Base-by-base conservation (phyloP, 2,329 filamentous ascomycete genomes). In the Calonectria henricotiae region DNA sequence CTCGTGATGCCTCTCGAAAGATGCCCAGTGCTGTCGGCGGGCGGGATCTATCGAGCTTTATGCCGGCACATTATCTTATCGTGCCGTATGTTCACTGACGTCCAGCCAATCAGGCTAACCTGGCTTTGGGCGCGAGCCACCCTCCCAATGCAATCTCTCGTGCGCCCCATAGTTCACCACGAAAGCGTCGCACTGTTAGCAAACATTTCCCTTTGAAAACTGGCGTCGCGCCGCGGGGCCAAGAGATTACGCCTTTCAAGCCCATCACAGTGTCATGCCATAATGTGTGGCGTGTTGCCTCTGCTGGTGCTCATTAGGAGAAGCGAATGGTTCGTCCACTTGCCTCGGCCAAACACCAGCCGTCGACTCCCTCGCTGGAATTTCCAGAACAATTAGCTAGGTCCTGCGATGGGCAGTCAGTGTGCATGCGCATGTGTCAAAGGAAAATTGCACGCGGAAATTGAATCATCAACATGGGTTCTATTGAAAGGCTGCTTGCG, bases 1-100 rank as follows among this genome's bases (percentile, higher is more conserved):
- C 72, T 76, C 75, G 67, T 73, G 75, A 71, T 76, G 49, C 37
- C 68, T 49, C 68, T 73, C 70, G 30, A 68, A 54, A 67, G 68
- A 55, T 65, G 41, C 37, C 62, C 67, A 67, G 68, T 63, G 51
- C 63, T 46, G 60, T 60, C 49, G 62, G 65, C 67, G 55, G 39
- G 65, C 49, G 51, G 62, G 64, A 70, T 68, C 66, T 69, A 62
- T 69, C 67, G 23, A 60, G 30, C 32, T 60, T 61, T 62, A 68
- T 62, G 30, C 32, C 43, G 62, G 41, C 25, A 37, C 30, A 60
- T 65, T 37, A 37, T 49, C 25, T 44, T 13, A 37, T 37, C 20
- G 32, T 11, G 51, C 13, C 35, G 15, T 32, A 8, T 39, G 41
- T 30, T 66, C 60, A 35, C 65, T 46, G 44, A 62, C 61, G 46